Percentiles rank a stretch among this genome's conserved stretches.
Evolutionary conservation across 2,329 filamentous ascomycete genomes (phyloP).

Genomic region (Aspergillus hiratsukae): DNA sequence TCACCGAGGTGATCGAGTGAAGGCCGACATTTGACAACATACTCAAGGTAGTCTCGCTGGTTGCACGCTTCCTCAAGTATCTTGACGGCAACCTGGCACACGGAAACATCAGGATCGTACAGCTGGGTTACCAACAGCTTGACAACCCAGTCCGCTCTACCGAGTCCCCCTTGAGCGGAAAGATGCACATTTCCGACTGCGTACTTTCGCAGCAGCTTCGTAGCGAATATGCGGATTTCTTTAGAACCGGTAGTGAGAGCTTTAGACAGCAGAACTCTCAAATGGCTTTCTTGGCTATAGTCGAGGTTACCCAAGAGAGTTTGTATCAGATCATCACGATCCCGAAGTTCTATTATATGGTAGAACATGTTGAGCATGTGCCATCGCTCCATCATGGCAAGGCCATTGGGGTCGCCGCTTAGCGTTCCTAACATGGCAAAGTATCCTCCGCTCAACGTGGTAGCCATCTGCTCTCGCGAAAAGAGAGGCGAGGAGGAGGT

Average conservation of each 20-base stretch:
- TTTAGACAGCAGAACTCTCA: slow-evolving; percentile 87
- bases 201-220: slow-evolving; percentile 81
- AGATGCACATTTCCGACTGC: slow-evolving; percentile 56
- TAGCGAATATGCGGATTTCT: slow-evolving; percentile 83
- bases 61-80: slow-evolving; percentile 98
- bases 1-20: slow-evolving; percentile 93
- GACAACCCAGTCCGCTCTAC: slow-evolving; percentile 91
- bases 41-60: slow-evolving; percentile 82
- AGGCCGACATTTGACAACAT: slow-evolving; percentile 92
- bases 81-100: slow-evolving; percentile 93
- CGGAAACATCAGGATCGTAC: slow-evolving; percentile 94
- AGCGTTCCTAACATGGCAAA: slow-evolving; percentile 87
- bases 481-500: slow-evolving; percentile 82
- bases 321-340: slow-evolving; percentile 87
- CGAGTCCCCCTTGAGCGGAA: slow-evolving; percentile 38
- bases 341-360: slow-evolving; percentile 87
- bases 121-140: slow-evolving; percentile 95
- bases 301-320: slow-evolving; percentile 86
- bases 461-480: slow-evolving; percentile 73
- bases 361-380: slow-evolving; percentile 99
- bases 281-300: slow-evolving; percentile 82
- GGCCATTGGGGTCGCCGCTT: slow-evolving; percentile 74
- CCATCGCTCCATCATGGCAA: slow-evolving; percentile 91
- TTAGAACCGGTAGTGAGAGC: slow-evolving; percentile 88
- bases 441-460: slow-evolving; percentile 88